These are phyloP conservation scores for Starmerella bacillaris DNA, from an alignment of 805 yeast genomes.

Conservation along the genomic window DNA sequence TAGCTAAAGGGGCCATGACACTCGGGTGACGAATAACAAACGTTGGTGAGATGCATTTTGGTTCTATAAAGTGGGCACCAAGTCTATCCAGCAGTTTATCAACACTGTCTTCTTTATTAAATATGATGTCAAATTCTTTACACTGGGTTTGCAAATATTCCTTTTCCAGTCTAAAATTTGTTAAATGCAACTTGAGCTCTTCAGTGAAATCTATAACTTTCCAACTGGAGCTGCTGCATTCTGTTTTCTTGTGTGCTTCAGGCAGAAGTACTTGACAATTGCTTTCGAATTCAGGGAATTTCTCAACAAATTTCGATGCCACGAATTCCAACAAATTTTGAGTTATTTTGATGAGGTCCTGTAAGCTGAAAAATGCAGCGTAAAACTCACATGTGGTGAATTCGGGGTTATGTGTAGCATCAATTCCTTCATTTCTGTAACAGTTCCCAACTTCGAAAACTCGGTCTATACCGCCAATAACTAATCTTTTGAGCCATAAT, in stretches of 20 bases:
- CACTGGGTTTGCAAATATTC: background rate
- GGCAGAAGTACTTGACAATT: constrained; percentile 2
- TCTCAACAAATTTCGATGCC: constrained; percentile 14
- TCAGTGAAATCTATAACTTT: constrained; percentile 45
- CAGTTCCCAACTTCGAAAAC: constrained; percentile 71
- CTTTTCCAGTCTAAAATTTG: no score
- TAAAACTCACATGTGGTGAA: constrained; percentile 83
- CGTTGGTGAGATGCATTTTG: constrained; percentile 44
- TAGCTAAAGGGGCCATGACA: constrained; percentile 72
- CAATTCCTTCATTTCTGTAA: constrained; percentile 87
- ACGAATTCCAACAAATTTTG: constrained; percentile 36
- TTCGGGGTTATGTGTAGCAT: constrained; percentile 85
- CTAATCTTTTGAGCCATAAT: constrained; percentile 70
- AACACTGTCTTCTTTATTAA: no score
- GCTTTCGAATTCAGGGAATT: constrained; percentile 12
- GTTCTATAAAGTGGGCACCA: constrained; percentile 46
- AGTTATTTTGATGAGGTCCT: constrained; percentile 47
- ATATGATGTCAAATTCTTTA: no score
- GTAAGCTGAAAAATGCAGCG: constrained; percentile 47
- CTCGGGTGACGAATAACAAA: constrained; percentile 73
- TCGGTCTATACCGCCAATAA: constrained; percentile 69
- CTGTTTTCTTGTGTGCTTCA: constrained; percentile 1
- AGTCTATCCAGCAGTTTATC: constrained; percentile 48
- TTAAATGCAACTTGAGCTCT: constrained; percentile 38
- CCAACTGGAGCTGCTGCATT: no score